A percentile compares a stretch with the other conserved stretches of the same genome.
Conservation (phyloP, 2,329 filamentous ascomycete species). For the Aspergillus hiratsukae region DNA sequence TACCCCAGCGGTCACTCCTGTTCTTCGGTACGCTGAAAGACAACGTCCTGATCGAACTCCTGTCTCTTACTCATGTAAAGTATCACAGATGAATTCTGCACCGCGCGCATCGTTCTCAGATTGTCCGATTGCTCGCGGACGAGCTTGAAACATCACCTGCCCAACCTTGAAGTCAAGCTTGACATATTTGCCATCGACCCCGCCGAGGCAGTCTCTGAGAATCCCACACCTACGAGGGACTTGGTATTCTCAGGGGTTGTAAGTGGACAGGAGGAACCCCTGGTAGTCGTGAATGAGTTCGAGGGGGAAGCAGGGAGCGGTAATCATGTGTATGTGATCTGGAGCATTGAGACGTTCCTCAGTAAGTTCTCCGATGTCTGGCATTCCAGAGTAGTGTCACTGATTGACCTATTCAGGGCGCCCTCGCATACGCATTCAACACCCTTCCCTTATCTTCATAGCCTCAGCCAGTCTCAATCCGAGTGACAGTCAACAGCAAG, state of each 20-base stretch:
- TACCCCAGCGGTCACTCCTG: constrained; percentile 48
- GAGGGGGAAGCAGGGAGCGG: constrained; percentile 34
- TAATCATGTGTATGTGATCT: constrained; percentile 42
- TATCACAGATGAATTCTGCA: constrained; percentile 51
- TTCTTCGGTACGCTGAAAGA: constrained; percentile 45
- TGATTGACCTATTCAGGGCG: constrained; percentile 25
- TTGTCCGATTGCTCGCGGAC: constrained; percentile 48
- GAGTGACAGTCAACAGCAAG: constrained; percentile 33
- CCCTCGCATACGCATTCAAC: constrained; percentile 50
- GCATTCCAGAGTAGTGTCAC: constrained; percentile 12
- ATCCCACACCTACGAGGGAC: constrained; percentile 33
- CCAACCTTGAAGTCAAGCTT: constrained; percentile 47
- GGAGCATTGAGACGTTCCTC: constrained; percentile 41
- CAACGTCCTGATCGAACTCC: constrained; percentile 10
- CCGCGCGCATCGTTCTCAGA: constrained; percentile 49
- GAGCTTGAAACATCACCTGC: constrained; percentile 46
- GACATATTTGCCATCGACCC: constrained; percentile 46
- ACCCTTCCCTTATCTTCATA: constrained; percentile 54
- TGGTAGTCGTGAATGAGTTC: constrained; percentile 43
- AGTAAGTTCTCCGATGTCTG: constrained; percentile 25
- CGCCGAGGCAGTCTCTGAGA: constrained; percentile 39
- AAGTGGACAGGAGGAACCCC: constrained; percentile 37
- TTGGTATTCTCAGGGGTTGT: constrained; percentile 41
- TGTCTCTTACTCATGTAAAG: constrained; percentile 48
- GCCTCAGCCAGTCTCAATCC: constrained; percentile 45